These are phyloP conservation scores for Boeremia lycopersici DNA, from an alignment of 2,329 filamentous ascomycete genomes.

Conservation along the genomic window DNA sequence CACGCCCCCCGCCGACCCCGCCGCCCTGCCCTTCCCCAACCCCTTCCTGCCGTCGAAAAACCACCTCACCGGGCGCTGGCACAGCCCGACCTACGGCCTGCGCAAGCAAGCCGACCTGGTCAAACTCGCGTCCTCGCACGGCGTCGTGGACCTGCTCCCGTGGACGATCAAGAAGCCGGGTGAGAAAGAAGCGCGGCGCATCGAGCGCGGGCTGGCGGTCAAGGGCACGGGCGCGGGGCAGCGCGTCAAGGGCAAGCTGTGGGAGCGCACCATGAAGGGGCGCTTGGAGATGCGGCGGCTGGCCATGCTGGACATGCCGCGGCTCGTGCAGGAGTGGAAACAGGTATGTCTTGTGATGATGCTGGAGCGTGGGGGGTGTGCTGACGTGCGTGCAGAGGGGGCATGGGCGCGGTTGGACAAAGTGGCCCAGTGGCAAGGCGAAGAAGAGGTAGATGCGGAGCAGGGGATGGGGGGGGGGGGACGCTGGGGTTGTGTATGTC, in stretches of 20 bases:
- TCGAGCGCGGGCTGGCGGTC: constrained; percentile 80
- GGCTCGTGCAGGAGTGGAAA: constrained; percentile 91
- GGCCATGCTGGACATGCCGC: constrained; percentile 94
- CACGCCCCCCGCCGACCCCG: constrained; percentile 24
- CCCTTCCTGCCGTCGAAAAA: constrained; percentile 85
- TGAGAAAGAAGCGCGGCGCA: constrained; percentile 70
- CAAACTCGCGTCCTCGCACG: constrained; percentile 79
- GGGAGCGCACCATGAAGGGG: constrained; percentile 84
- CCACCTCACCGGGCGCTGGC: constrained; percentile 79
- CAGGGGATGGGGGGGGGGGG: no score
- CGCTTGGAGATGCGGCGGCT: constrained; percentile 86
- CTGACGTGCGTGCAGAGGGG: constrained; percentile 61
- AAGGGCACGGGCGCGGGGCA: constrained; percentile 94
- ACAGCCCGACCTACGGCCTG: constrained; percentile 80
- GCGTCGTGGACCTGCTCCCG: constrained; percentile 81
- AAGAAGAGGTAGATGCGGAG: constrained; percentile 26
- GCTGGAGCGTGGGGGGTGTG: constrained; percentile 22
- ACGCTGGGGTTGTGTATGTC: constrained; percentile 21
- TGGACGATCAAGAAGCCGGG: constrained; percentile 76
- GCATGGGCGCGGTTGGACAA: constrained; percentile 76
- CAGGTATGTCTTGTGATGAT: constrained; percentile 63
- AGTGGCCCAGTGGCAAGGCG: constrained; percentile 63
- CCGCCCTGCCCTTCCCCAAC: constrained; percentile 65
- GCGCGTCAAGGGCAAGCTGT: constrained; percentile 91
- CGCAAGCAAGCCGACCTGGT: constrained; percentile 89